Conservation (phyloP, 2,329 filamentous ascomycete genomes). For the Coniochaeta ligniaria region DNA sequence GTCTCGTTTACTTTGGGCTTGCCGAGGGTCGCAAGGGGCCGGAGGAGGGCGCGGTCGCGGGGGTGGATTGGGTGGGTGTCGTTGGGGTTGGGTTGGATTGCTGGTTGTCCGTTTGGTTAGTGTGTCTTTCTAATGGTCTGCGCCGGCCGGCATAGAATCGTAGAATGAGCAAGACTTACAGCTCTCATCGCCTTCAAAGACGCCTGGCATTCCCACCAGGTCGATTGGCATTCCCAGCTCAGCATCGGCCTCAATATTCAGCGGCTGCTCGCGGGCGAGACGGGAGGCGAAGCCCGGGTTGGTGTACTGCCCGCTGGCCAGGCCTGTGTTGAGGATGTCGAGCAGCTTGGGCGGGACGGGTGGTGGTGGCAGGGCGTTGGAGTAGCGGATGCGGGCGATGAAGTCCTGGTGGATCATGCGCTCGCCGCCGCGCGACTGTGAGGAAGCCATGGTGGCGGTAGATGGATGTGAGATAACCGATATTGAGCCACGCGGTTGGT, state of each 20-base stretch:
- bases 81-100: constrained; percentile 72
- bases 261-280: constrained; percentile 80
- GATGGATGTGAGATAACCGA: background rate
- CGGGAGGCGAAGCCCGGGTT: constrained; percentile 84
- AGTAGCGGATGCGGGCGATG: constrained; percentile 90
- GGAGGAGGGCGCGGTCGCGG: constrained; percentile 75
- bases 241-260: constrained; percentile 95
- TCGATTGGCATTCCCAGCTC: constrained; percentile 98
- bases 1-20: constrained; percentile 72
- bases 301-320: constrained; percentile 82
- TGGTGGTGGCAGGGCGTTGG: constrained; percentile 90
- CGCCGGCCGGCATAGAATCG: background rate
- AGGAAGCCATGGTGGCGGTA: constrained; percentile 29
- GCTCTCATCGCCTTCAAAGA: constrained; percentile 92
- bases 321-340: constrained; percentile 89
- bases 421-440: constrained; percentile 39
- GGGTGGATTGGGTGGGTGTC: constrained; percentile 65
- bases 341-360: constrained; percentile 94
- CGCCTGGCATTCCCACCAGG: constrained; percentile 85
- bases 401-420: constrained; percentile 84
- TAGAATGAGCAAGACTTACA: constrained; percentile 44
- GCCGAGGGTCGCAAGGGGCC: constrained; percentile 75
- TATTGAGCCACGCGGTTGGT: background rate
- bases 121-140: no score
- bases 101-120: constrained; percentile 36